A percentile compares a stretch with the other conserved stretches of the same genome.
These are phyloP conservation scores for Curvularia spicifera DNA, from an alignment of 2,329 filamentous ascomycete species.

Conservation along the genomic window DNA sequence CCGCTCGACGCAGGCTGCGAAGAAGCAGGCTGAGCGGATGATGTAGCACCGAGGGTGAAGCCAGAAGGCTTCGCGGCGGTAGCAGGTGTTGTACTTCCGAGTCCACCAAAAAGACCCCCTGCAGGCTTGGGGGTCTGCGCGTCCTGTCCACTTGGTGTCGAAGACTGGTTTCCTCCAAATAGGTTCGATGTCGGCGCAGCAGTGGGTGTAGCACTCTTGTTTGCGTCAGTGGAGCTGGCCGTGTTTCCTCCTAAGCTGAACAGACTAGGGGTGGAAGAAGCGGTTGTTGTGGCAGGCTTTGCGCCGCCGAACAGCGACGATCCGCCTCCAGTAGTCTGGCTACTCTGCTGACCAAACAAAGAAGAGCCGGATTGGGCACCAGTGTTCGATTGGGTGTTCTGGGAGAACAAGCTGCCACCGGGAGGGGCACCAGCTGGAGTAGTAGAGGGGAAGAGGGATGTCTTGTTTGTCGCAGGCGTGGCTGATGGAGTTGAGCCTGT, in stretches of 20 bases:
- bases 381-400: constrained; percentile 26
- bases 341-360: constrained; percentile 28
- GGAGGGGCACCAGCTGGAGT: constrained; percentile 50
- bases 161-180: constrained; percentile 33
- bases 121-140: constrained; percentile 43
- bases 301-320: constrained; percentile 28
- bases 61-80: constrained; percentile 38
- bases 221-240: constrained; percentile 39
- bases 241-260: constrained; percentile 38
- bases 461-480: constrained; percentile 47
- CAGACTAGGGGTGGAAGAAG: constrained; percentile 36
- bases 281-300: constrained; percentile 33
- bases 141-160: constrained; percentile 40
- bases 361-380: constrained; percentile 22
- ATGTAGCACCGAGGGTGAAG: constrained; percentile 38
- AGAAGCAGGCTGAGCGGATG: constrained; percentile 30
- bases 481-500: constrained; percentile 37
- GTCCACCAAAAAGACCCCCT: constrained; percentile 32
- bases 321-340: constrained; percentile 15
- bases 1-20: constrained; percentile 30
- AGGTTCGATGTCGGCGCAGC: constrained; percentile 29
- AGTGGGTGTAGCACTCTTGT: constrained; percentile 38
- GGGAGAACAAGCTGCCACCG: constrained; percentile 38
- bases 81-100: constrained; percentile 39
- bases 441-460: constrained; percentile 47